Evolutionary conservation across 2,329 filamentous ascomycete species (phyloP), one percentile per base, ranked within the genome.

Genomic region (Cladosporium sp.): DNA sequence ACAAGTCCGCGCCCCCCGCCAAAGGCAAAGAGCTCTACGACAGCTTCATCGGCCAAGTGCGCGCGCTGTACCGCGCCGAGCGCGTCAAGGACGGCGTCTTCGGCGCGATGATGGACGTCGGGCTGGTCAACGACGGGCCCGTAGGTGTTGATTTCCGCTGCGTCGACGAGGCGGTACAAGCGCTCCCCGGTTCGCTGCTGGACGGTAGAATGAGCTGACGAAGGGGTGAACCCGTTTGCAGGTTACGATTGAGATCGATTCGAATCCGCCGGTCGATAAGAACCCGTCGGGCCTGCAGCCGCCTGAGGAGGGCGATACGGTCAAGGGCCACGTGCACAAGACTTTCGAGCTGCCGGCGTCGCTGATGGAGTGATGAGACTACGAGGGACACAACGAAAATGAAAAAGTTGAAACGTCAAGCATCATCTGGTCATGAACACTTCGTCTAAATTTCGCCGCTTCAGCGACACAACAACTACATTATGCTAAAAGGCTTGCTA

Each of bases 61-160:
- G 84, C 61, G 77, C 84, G 50, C 77, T 83, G 2, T 95, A 97
- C 68, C 70, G 75, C 4, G 70, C 80, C 6, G 87, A 89, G 8
- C 84, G 79, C 58, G 91, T 98, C 54, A 90, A 95, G 68, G 86
- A 98, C 67, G 93, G 95, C n/a, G 83, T 92, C 31, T 98, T 98
- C 69, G 92, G 95, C 66, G 93, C 93, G 46, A 96, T 95, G 91
- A 98, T 98, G 93, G 86, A 97, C 66, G 92, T 98, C 54, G 86
- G 87, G 45, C 72, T 96, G 31, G 84, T 96, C 46, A 97, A 97
- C 61, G 92, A 97, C 64, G 82, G 82, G 64, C 82, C 82, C 73
- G 82, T 85, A 80, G 75, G 81, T 81, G 68, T 80, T 61, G 74
- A 81, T 67, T 81, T 76, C 70, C 70, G 70, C 69, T 80, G 75